These are phyloP conservation scores for Rhodotorula graminis DNA, from an alignment of 768 basidiomycete species.

Conservation along the genomic window DNA sequence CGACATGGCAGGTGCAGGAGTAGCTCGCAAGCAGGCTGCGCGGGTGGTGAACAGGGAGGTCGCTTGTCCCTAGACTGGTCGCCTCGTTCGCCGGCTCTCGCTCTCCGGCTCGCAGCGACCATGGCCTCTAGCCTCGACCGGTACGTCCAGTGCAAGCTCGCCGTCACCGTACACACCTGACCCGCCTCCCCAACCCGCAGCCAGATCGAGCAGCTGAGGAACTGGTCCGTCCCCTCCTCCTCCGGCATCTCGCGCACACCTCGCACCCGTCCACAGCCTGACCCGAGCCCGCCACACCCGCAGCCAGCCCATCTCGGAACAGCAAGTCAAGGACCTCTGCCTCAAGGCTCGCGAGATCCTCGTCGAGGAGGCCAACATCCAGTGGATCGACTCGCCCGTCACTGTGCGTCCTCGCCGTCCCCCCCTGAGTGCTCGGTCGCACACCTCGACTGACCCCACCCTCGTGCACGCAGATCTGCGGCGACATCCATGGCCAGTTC, in stretches of 20 bases:
- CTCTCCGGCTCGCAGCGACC: not conserved
- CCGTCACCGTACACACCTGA: not conserved
- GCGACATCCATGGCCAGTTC: constrained; percentile 96
- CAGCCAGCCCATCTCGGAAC: constrained; percentile 87
- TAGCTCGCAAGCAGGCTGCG: not conserved
- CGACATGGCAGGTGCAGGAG: constrained; percentile 1
- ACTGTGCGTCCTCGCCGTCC: constrained; percentile 52
- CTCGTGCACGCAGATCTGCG: constrained; percentile 52
- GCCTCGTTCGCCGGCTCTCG: not conserved
- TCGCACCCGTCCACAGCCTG: not conserved
- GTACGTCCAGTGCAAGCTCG: not conserved
- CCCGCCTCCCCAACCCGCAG: constrained; percentile 53
- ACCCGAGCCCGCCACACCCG: not conserved
- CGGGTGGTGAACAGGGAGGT: not conserved
- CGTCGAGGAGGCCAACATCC: constrained; percentile 89
- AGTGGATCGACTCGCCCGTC: constrained; percentile 89
- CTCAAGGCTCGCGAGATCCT: constrained; percentile 77
- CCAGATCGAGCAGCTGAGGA: constrained; percentile 88
- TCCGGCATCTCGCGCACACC: not conserved
- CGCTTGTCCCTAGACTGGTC: no score
- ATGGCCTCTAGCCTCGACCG: constrained; percentile 33
- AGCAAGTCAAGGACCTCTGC: constrained; percentile 90
- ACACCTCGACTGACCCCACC: not conserved
- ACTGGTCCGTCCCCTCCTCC: constrained; percentile 49
- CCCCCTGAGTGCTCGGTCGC: not conserved